Conservation (phyloP, 495 filamentous ascomycete genomes). For the Podospora sp. region DNA sequence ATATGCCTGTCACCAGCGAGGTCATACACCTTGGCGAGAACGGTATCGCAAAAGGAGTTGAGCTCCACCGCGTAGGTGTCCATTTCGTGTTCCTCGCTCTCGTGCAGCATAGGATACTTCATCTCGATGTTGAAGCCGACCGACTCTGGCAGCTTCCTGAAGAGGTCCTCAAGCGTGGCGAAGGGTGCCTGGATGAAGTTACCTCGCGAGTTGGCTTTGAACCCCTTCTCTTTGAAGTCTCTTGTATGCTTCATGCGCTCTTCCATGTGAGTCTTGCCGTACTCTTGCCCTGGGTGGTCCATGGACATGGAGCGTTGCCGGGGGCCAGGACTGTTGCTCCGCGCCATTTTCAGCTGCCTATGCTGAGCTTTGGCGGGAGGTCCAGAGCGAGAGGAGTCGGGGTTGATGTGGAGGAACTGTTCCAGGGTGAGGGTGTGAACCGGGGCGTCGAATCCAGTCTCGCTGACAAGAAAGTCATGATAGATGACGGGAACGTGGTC, state of each 20-base stretch:
- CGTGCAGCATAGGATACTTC: slow-evolving; percentile 97
- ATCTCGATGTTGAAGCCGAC: slow-evolving; percentile 99
- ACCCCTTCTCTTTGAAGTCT: slow-evolving; percentile 85
- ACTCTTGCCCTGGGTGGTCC: slow-evolving; percentile 30
- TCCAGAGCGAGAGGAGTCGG: slow-evolving; percentile 40
- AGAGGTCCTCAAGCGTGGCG: slow-evolving; percentile 91
- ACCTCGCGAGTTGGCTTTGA: slow-evolving; percentile 92
- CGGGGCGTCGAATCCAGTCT: slow-evolving; percentile 96
- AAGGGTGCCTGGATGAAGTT: slow-evolving; percentile 94
- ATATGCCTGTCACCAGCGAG: slow-evolving; percentile 72
- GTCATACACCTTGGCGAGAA: slow-evolving; percentile 81
- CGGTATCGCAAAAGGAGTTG: slow-evolving; percentile 94
- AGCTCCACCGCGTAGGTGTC: slow-evolving; percentile 95
- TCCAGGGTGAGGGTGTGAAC: slow-evolving; percentile 94
- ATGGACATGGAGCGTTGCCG: slow-evolving; percentile 53
- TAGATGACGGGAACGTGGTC: slow-evolving; percentile 99
- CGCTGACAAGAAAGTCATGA: slow-evolving; percentile 97
- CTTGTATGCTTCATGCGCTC: slow-evolving; percentile 97
- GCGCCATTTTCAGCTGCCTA: slow-evolving; percentile 32
- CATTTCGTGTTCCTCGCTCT: slow-evolving; percentile 94
- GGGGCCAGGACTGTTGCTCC: slow-evolving; percentile 40
- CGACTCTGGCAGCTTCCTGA: slow-evolving; percentile 74
- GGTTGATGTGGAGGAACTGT: slow-evolving; percentile 87
- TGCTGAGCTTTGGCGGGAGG: slow-evolving; percentile 29
- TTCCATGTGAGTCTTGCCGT: slow-evolving; percentile 58